Base-by-base conservation (phyloP, 164 flowering plant genomes). In the Berberis thunbergii region DNA sequence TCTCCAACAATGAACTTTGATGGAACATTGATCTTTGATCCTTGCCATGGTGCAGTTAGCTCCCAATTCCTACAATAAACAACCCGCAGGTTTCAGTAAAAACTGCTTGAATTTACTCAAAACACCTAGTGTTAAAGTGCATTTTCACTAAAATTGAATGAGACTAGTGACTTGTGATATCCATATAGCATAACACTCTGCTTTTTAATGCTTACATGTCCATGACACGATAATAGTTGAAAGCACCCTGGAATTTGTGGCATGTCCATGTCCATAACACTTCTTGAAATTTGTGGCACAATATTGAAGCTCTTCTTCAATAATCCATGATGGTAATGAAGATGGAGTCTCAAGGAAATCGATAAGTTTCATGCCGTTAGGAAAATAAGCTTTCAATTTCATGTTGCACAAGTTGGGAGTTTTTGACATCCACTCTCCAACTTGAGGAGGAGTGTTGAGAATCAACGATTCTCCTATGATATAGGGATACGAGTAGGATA, bases 251-350 rank as follows among this genome's bases (percentile, higher is more conserved):
- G 26, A 26, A 26, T n/a, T n/a, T n/a, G n/a, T n/a, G n/a, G n/a
- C n/a, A n/a, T n/a, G n/a, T n/a, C n/a, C n/a, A n/a, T n/a, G n/a
- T n/a, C n/a, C n/a, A n/a, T n/a, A n/a, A n/a, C n/a, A n/a, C n/a
- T n/a, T 78, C 76, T 45, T 70, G 67, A 59, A 79, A 86, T 70
- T 82, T 81, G 65, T 64, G 2, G 82, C 84, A 50, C 65, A 80
- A 13, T 73, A 71, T 43, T 70, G 68, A 4, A 85, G 68, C 4
- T 83, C 84, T 54, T 83, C 83, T 53, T 83, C 86, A 0, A 81
- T 69, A 12, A 83, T 73, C 90, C 87, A 85, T 41, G 72, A 3
- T 2, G 87, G 86, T 50, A 81, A 43, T 9, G 48, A 4, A 1
- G 76, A 52, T 26, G 82, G 82, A 1, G 76, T 74, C 42, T 73